Conservation (phyloP, 495 filamentous ascomycete species). For the Hypoxylon lenormandii region DNA sequence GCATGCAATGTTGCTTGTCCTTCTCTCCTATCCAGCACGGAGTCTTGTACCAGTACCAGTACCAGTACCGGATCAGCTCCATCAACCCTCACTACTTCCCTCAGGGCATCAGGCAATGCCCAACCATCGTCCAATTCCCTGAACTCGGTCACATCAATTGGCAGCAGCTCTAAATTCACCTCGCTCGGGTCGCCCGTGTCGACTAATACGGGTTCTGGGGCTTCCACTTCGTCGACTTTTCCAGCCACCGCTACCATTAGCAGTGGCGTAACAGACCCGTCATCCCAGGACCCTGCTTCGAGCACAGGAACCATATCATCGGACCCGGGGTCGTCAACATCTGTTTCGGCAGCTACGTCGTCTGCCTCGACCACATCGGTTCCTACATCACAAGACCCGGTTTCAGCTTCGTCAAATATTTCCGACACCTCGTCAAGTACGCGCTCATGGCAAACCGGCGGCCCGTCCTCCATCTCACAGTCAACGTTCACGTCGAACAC, state of each 20-base stretch:
- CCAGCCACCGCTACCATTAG: conserved; percentile 12
- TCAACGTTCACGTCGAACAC: conserved; percentile 29
- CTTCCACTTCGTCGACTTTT: conserved; percentile 12
- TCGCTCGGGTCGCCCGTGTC: conserved; percentile 13
- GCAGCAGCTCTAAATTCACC: background rate
- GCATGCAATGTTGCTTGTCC: conserved; percentile 43
- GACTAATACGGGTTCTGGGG: conserved; percentile 1
- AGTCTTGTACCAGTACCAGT: conserved; percentile 2
- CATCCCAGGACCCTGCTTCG: conserved; percentile 1
- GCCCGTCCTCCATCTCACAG: conserved; percentile 8
- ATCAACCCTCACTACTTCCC: conserved; percentile 31
- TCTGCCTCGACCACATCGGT: conserved; percentile 1
- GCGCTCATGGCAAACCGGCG: conserved; percentile 3
- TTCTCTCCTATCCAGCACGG: conserved; percentile 17
- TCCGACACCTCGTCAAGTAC: conserved; percentile 9
- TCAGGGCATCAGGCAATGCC: conserved; percentile 2
- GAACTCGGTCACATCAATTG: background rate
- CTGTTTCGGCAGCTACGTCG: conserved; percentile 4
- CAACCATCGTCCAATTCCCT: conserved; percentile 7
- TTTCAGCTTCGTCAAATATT: conserved; percentile 9
- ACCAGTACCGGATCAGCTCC: conserved; percentile 4
- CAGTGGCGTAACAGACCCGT: background rate
- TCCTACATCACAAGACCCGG: background rate
- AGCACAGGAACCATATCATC: conserved; percentile 7
- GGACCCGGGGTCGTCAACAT: background rate